Evolutionary conservation across 2,329 filamentous ascomycete genomes (phyloP).

Genomic region (Penicillium thymicola): DNA sequence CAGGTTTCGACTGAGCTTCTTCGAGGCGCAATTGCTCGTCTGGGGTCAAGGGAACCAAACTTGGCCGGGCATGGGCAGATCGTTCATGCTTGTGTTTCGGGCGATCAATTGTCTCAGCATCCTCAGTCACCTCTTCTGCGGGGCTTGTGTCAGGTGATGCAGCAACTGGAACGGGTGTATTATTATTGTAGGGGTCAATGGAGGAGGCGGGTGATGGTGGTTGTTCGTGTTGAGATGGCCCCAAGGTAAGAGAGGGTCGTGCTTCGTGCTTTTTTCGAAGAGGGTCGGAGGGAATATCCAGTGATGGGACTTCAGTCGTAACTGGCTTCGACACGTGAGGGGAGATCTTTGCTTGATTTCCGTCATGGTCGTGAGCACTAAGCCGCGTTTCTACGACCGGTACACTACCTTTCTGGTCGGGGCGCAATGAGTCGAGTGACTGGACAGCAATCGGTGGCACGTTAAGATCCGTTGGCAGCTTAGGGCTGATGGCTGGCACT

Average conservation of each 20-base stretch:
- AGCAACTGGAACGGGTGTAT: constrained; percentile 66
- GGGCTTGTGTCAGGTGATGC: constrained; percentile 72
- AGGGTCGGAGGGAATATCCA: constrained; percentile 17
- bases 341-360: constrained; percentile 18
- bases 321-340: constrained; percentile 20
- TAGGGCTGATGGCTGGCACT: constrained; percentile 8
- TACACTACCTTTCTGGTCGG: constrained; percentile 16
- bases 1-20: constrained; percentile 48
- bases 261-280: constrained; percentile 28
- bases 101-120: constrained; percentile 46
- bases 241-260: constrained; percentile 28
- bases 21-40: constrained; percentile 59
- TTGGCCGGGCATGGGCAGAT: constrained; percentile 24
- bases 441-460: constrained; percentile 36
- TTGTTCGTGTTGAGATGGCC: constrained; percentile 32
- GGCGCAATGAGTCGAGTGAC: constrained; percentile 51
- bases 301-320: constrained; percentile 13
- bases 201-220: constrained; percentile 61
- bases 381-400: constrained; percentile 23
- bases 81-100: constrained; percentile 25
- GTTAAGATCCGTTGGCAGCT: constrained; percentile 12
- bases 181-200: constrained; percentile 64
- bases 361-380: constrained; percentile 24
- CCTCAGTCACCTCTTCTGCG: constrained; percentile 54
- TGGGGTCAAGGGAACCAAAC: constrained; percentile 48